A percentile compares a stretch with the other conserved stretches of the same genome.
Conservation (phyloP, 1,284 basidiomycete genomes). For the Meripilus lineatus region DNA sequence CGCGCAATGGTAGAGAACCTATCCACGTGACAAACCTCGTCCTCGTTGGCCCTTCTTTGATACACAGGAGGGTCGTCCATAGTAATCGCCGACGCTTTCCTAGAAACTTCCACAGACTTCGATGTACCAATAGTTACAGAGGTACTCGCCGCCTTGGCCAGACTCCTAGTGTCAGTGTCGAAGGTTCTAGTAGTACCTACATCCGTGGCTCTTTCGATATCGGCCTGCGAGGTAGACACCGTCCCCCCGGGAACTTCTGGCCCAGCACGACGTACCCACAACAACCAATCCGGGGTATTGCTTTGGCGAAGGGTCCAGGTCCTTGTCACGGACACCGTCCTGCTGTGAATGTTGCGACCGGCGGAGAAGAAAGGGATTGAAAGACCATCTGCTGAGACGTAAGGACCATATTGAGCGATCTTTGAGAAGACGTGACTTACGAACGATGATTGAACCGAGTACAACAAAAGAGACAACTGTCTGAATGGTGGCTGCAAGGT, state of each 20-base stretch:
- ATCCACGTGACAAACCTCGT: too few species aligned
- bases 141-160: neutral
- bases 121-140: neutral
- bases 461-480: constrained; percentile 85
- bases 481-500: constrained; percentile 65
- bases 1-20: neutral
- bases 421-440: constrained; percentile 36
- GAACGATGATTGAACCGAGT: constrained; percentile 76
- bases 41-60: too few species aligned
- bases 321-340: constrained; percentile 36
- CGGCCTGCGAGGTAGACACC: neutral
- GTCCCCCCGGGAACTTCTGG: constrained; percentile 3
- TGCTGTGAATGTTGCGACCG: constrained; percentile 60
- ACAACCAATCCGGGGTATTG: constrained; percentile 45
- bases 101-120: neutral
- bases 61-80: neutral
- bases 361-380: constrained; percentile 86
- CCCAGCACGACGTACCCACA: constrained; percentile 30
- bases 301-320: constrained; percentile 24
- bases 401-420: neutral
- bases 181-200: neutral
- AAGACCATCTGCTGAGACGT: constrained; percentile 58
- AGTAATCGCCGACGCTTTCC: neutral
- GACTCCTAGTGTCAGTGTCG: neutral
- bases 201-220: neutral